A percentile compares a stretch with the other conserved stretches of the same genome.
Conservation (phyloP, 2,329 filamentous ascomycete genomes). For the Rutstroemia sp. region DNA sequence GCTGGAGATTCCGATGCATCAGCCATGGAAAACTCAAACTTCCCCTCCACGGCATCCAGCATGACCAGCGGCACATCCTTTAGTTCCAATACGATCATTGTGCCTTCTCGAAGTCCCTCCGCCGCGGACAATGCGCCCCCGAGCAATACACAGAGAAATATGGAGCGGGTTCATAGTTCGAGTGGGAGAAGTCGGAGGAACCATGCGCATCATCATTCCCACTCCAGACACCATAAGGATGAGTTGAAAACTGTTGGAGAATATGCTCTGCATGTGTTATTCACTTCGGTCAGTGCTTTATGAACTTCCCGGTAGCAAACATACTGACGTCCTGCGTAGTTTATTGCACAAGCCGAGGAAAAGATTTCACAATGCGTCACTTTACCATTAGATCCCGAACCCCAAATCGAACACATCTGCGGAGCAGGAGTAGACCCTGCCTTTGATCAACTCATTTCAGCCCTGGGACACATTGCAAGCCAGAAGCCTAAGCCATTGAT, state of each 20-base stretch:
- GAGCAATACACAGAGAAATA: conserved; percentile 42
- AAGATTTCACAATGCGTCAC: conserved; percentile 87
- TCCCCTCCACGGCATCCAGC: conserved; percentile 21
- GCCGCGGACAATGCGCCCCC: conserved; percentile 38
- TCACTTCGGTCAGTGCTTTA: conserved; percentile 65
- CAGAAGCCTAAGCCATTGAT: conserved; percentile 93
- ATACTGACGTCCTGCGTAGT: conserved; percentile 42
- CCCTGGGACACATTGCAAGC: conserved; percentile 87
- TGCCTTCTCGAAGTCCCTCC: conserved; percentile 32
- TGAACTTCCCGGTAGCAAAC: not conserved
- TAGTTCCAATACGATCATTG: conserved; percentile 24
- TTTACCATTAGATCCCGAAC: conserved; percentile 70
- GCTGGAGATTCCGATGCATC: conserved; percentile 34
- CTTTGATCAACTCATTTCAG: conserved; percentile 91
- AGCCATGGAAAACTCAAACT: conserved; percentile 26
- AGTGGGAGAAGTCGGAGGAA: conserved; percentile 58
- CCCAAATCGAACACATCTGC: conserved; percentile 81
- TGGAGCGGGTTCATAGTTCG: conserved; percentile 55
- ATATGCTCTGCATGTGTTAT: conserved; percentile 92
- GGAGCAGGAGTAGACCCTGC: conserved; percentile 79
- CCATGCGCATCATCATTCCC: conserved; percentile 59
- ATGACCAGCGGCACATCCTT: conserved; percentile 25
- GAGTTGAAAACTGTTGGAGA: conserved; percentile 94
- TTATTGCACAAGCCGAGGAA: conserved; percentile 93
- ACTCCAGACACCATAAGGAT: conserved; percentile 57